Conservation (phyloP, 257 asterid genomes). For the Linderniella brevidens region DNA sequence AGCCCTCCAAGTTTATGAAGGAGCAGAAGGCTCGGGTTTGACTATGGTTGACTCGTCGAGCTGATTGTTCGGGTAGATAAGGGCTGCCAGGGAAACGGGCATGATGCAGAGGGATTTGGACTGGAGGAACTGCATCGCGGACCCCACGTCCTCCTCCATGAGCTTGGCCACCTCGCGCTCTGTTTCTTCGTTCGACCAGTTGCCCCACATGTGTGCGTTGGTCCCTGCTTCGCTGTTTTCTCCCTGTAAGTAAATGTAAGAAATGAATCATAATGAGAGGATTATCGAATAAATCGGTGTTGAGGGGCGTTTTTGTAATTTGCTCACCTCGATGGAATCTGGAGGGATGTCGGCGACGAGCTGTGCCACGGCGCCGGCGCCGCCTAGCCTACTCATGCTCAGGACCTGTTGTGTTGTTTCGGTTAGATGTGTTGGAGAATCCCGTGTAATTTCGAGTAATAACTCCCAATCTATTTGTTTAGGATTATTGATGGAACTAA, state of each 20-base stretch:
- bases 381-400: constrained; percentile 90
- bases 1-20: constrained; percentile 25
- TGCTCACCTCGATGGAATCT: constrained; percentile 45
- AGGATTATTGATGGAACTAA: too few relatives aligned
- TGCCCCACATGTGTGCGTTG: constrained; percentile 62
- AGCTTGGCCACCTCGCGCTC: constrained; percentile 68
- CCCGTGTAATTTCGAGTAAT: too few relatives aligned
- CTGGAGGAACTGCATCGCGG: constrained; percentile 79
- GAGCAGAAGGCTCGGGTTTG: constrained; percentile 54
- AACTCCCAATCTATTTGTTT: too few relatives aligned
- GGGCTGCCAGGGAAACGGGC: constrained; percentile 81
- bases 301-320: too few relatives aligned
- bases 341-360: constrained; percentile 72
- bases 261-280: too few relatives aligned
- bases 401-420: constrained; percentile 35
- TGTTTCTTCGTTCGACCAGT: constrained; percentile 74
- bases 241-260: too few relatives aligned
- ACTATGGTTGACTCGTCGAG: constrained; percentile 29
- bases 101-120: constrained; percentile 82
- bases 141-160: constrained; percentile 75
- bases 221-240: constrained; percentile 33
- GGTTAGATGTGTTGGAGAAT: too few relatives aligned
- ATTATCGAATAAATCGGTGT: too few relatives aligned
- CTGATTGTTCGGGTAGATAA: constrained; percentile 44
- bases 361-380: constrained; percentile 84